These are phyloP conservation scores for Sporobolomyces pararoseus DNA, from an alignment of 768 basidiomycete species.

Conservation along the genomic window DNA sequence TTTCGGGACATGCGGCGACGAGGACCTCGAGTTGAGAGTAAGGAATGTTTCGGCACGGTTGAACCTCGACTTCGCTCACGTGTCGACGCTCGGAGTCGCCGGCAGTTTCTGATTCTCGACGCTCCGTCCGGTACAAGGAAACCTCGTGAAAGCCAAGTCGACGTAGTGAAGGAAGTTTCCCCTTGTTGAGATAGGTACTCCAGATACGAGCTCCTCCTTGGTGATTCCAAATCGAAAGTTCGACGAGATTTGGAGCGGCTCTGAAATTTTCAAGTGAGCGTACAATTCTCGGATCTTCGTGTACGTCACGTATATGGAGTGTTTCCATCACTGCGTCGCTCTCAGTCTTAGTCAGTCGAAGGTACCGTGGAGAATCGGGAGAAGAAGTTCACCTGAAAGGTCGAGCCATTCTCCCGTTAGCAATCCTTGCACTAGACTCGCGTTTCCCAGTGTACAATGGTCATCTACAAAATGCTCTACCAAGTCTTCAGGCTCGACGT, in stretches of 20 bases:
- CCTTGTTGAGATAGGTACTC: background rate
- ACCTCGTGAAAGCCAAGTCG: background rate
- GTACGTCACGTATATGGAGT: background rate
- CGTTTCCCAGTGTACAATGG: too few species aligned
- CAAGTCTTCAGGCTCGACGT: too few species aligned
- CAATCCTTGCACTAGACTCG: too few species aligned
- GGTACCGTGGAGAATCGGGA: background rate
- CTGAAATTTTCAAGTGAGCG: background rate
- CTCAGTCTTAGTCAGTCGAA: too few species aligned
- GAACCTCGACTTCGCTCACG: too few species aligned
- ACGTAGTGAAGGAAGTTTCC: background rate
- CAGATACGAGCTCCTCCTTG: background rate
- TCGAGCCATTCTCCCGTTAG: too few species aligned
- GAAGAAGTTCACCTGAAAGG: background rate
- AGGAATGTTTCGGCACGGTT: too few species aligned
- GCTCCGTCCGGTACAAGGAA: background rate
- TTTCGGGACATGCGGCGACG: too few species aligned
- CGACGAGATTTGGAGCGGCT: background rate
- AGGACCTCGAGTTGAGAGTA: too few species aligned
- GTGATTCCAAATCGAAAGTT: background rate
- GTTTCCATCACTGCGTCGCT: background rate
- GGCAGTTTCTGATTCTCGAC: too few species aligned
- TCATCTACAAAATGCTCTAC: too few species aligned
- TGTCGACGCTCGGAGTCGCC: too few species aligned
- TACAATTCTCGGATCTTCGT: background rate